A percentile compares a stretch with the other conserved stretches of the same genome.
Evolutionary conservation across 345 rosid genomes (phyloP).

Genomic region (Garcia nutans): DNA sequence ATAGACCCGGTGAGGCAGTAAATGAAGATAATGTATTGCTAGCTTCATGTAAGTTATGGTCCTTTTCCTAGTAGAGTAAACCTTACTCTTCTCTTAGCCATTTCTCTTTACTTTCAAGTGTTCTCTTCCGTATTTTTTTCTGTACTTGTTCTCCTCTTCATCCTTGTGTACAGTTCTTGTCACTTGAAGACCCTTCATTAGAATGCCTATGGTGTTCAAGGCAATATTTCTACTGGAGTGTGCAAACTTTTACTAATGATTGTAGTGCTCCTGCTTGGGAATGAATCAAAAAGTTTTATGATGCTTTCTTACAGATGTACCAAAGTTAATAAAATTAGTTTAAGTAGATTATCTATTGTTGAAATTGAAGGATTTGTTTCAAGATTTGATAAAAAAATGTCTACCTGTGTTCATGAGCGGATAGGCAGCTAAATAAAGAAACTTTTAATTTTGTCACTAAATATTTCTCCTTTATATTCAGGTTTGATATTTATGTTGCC

Average conservation of each 20-base stretch:
- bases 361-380: not conserved
- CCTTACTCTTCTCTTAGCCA: not conserved
- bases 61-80: not conserved
- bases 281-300: not conserved
- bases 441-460: not conserved
- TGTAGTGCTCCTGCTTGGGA: not conserved
- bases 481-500: not conserved
- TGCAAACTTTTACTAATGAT: not conserved
- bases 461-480: not conserved
- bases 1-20: slow-evolving; percentile 75
- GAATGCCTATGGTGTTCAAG: not conserved
- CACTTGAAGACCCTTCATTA: not conserved
- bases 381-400: not conserved
- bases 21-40: slow-evolving; percentile 80
- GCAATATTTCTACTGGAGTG: not conserved
- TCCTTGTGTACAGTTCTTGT: not conserved
- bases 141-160: not conserved
- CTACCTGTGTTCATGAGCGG: not conserved
- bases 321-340: too few relatives aligned
- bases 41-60: slow-evolving; percentile 67
- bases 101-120: not conserved
- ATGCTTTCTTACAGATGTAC: too few relatives aligned
- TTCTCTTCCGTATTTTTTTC: not conserved
- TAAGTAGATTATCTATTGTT: not conserved
- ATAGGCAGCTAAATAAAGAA: not conserved